Evolutionary conservation across 192 early-diverging fungal species (phyloP), one percentile per base, ranked within the genome.

Genomic region (Jimgerdemannia flammicorona): DNA sequence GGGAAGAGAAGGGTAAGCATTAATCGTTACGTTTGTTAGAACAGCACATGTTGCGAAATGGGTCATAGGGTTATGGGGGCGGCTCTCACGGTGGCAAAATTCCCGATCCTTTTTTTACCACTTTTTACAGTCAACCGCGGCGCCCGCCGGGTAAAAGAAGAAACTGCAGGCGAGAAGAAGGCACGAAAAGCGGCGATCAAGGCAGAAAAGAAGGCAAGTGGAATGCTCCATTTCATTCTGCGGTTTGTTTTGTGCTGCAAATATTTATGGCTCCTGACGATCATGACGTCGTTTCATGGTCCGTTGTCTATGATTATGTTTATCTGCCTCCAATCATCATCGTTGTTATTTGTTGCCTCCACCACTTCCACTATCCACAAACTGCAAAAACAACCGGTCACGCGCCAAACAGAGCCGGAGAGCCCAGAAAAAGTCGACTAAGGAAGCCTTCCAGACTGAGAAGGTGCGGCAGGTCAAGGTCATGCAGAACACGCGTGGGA

Each of bases 131-230:
- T 85, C 63, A 95, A 96, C 85, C 80, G 87, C 64, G 96, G 96
- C 19, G 76, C 65, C 18, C 86, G 92, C n/a, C 85, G 98, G 71
- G 74, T 86, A 66, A 92, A 93, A 76, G 78, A 78, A n/a, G 98
- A 99, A 85, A 89, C 92, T 1, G 90, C 87, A 75, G 98, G 97
- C 71, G 96, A 99, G 74, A 98, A 97, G 90, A 94, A 93, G 80
- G 84, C 83, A 66, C 90, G 98, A 69, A 99, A 99, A 81, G 88
- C 87, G 75, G 87, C 88, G 43, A 77, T 96, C 74, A 98, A 99
- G 80, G 91, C 89, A 43, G 91, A 91, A 40, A 92, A 93, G 81
- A 89, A 84, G 89, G 89, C 87, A 89, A 64, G 69, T 59, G 14
- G 14, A 59, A 59, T 59, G 29, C 29, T 29, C 29, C 29, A 59